Conservation (phyloP, 257 asterid species). For the Nicotiana knightiana region DNA sequence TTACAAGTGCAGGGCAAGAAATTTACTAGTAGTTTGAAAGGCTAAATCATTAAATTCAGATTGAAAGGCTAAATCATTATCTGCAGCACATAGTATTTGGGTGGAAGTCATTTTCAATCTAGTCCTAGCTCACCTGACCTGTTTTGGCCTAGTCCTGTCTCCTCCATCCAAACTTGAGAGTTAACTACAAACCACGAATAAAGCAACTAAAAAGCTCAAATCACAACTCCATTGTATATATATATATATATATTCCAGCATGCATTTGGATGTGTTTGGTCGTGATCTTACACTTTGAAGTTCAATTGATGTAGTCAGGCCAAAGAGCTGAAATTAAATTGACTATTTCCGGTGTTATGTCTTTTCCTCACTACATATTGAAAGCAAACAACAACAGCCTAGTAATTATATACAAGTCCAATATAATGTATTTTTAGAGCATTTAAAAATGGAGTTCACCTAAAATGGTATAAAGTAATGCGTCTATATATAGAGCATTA, state of each 20-base stretch:
- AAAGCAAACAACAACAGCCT: background rate
- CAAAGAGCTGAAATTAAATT: background rate
- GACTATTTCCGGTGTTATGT: background rate
- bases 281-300: background rate
- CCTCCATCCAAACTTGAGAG: background rate
- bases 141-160: background rate
- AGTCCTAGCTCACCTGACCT: background rate
- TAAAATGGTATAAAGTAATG: too few species aligned
- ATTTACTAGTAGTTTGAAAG: background rate
- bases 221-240: background rate
- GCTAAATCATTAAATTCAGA: background rate
- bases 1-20: slow-evolving; percentile 9
- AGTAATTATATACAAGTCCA: background rate
- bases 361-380: background rate
- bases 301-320: background rate
- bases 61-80: background rate
- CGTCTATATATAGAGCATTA: too few species aligned
- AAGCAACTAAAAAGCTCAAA: background rate
- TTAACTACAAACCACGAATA: background rate
- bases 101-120: slow-evolving; percentile 6
- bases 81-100: background rate
- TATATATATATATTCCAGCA: background rate
- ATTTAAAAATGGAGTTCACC: too few species aligned
- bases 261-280: slow-evolving; percentile 1
- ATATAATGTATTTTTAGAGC: background rate